Percentiles rank a stretch among this genome's conserved stretches.
Conservation (phyloP, 306 rosid genomes). For the Ceratonia siliqua region DNA sequence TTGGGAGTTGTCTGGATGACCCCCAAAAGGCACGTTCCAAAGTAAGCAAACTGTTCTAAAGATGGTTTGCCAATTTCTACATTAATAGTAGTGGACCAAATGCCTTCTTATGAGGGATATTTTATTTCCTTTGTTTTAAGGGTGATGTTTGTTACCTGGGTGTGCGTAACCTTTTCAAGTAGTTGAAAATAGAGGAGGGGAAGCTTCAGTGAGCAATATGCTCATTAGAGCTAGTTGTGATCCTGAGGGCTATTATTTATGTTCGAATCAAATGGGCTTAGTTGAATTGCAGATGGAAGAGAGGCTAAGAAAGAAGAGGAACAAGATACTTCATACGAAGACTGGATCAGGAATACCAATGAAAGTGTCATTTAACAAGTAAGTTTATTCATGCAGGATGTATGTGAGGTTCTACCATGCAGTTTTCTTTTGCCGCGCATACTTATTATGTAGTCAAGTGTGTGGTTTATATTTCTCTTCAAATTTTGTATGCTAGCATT, state of each 20-base stretch:
- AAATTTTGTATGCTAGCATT: neutral
- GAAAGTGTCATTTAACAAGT: constrained; percentile 80
- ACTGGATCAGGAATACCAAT: constrained; percentile 75
- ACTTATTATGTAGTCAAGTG: neutral
- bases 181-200: constrained; percentile 25
- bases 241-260: neutral
- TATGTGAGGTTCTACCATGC: neutral
- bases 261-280: constrained; percentile 15
- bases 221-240: constrained; percentile 2
- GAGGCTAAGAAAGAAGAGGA: constrained; percentile 83
- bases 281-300: constrained; percentile 75
- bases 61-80: neutral
- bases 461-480: neutral
- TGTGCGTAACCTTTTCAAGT: neutral
- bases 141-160: constrained; percentile 13
- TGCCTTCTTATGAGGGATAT: neutral
- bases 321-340: constrained; percentile 79
- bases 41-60: constrained; percentile 46
- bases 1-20: constrained; percentile 68
- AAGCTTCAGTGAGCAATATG: neutral
- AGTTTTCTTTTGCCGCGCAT: constrained; percentile 8
- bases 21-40: constrained; percentile 74
- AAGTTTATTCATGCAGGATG: constrained; percentile 35
- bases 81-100: neutral
- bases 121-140: constrained; percentile 16